Base-by-base conservation (phyloP, 345 rosid genomes). In the Kernera saxatilis region DNA sequence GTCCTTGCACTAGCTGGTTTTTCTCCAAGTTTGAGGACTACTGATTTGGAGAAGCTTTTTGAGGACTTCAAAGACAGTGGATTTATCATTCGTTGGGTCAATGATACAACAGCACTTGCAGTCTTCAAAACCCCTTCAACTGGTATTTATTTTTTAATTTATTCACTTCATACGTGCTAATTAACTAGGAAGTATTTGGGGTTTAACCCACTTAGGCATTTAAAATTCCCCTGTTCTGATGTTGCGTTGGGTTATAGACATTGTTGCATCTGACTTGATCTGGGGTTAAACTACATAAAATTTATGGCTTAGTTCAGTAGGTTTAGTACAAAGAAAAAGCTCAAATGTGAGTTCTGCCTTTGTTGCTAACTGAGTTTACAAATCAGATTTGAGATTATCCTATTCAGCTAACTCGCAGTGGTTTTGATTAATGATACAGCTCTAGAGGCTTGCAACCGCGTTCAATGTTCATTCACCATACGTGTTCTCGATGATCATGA, bases 61-160 rank as follows among this genome's bases (percentile, higher is more conserved):
- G 83, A 72, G 51, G 89, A 82, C 73, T 89, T 82, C 44, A 86
- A 64, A 69, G 91, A 78, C 58, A 74, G 45, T 35, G 90, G 83
- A 69, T 64, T 91, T 67, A 80, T 78, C 65, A 86, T 94, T 81
- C 91, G 90, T 69, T 94, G 99, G 97, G 88, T 91, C 58, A 86
- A 85, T 81, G 96, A 94, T 74, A 93, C 92, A 63, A 67, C 80
- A 12, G 97, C 98, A 8, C 90, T 91, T 77, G 97, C 95, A 53
- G 98, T 93, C 40, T 91, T 93, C 74, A 82, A 63, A 76, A 79
- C 87, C 49, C 93, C 99, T 11, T 77, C 90, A 58, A 59, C 71
- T 35, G 97, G 98, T 91, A 88, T 73, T 2, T 43, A 30, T 62
- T 15, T 39, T 26, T 37, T 5, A 27, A 23, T 49, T 64, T 26